These are phyloP conservation scores for Candida xiaguanensis DNA, from an alignment of 805 yeast species.

Conservation along the genomic window DNA sequence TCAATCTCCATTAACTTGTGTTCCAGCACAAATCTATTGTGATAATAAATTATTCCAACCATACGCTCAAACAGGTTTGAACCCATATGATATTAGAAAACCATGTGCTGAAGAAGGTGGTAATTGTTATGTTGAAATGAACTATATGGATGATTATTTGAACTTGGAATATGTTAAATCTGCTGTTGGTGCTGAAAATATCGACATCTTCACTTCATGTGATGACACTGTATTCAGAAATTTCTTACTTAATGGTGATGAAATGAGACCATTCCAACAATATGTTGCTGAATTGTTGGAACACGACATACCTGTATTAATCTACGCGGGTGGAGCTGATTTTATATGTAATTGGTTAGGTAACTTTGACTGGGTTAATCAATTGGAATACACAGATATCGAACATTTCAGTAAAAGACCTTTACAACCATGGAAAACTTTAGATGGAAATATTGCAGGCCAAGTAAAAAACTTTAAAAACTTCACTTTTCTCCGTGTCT, in stretches of 20 bases:
- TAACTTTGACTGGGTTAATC: constrained; percentile 39
- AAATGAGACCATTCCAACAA: constrained; percentile 68
- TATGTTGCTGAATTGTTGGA: constrained; percentile 46
- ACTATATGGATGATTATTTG: constrained; percentile 48
- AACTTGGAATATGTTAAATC: constrained; percentile 51
- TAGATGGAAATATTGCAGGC: constrained; percentile 53
- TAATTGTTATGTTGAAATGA: constrained; percentile 51
- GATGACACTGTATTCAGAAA: constrained; percentile 47
- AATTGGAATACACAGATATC: constrained; percentile 22
- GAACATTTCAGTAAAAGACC: constrained; percentile 17
- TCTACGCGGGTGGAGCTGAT: constrained; percentile 46
- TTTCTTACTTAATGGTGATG: constrained; percentile 59
- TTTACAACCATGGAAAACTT: constrained; percentile 36
- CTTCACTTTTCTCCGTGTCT: constrained; percentile 80
- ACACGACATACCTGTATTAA: constrained; percentile 34
- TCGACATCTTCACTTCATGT: constrained; percentile 44
- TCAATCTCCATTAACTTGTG: constrained; percentile 34
- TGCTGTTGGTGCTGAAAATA: constrained; percentile 54
- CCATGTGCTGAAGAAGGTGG: constrained; percentile 46
- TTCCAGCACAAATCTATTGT: constrained; percentile 36
- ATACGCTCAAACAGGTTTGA: constrained; percentile 47
- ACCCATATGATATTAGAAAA: constrained; percentile 62
- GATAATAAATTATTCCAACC: constrained; percentile 25
- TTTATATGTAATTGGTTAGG: constrained; percentile 46
- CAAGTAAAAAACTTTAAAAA: constrained; percentile 68